These are phyloP conservation scores for Kodamaea ohmeri DNA, from an alignment of 1,139 yeast species.

Conservation along the genomic window DNA sequence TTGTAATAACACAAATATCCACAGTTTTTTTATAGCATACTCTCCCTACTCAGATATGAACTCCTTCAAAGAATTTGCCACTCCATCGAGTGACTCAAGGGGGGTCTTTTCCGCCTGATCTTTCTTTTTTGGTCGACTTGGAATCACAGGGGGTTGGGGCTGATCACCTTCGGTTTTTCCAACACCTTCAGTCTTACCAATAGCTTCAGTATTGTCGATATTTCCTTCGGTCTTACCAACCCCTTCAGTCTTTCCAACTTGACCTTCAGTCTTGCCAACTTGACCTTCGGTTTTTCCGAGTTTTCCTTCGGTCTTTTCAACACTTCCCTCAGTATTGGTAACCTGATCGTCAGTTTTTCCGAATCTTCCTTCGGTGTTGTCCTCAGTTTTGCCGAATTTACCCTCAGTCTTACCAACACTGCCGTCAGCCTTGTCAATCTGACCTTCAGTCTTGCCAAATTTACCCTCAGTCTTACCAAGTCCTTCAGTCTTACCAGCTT, in stretches of 20 bases:
- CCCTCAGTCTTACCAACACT: conserved; percentile 2
- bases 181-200: conserved; percentile 4
- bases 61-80: conserved; percentile 7
- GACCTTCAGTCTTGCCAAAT: conserved; percentile 4
- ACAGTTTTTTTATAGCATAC: not conserved
- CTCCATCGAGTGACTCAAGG: conserved; percentile 5
- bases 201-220: not conserved
- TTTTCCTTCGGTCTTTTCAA: conserved; percentile 3
- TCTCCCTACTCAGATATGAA: conserved; percentile 5
- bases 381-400: conserved; percentile 4
- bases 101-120: not conserved
- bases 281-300: conserved; percentile 6
- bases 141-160: conserved; percentile 1
- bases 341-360: conserved; percentile 3
- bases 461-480: conserved; percentile 5
- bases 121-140: conserved; percentile 1
- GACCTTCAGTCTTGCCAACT: conserved; percentile 6
- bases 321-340: not conserved
- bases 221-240: conserved; percentile 3
- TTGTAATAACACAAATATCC: not conserved
- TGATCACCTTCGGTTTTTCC: not conserved
- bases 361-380: not conserved
- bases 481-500: conserved; percentile 2
- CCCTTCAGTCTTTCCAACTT: conserved; percentile 4
- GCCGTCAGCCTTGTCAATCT: conserved; percentile 5